phyloP scores from a whole-genome alignment of 202 grass and related monocot species.

The Cymbopogon flexuosus region DNA sequence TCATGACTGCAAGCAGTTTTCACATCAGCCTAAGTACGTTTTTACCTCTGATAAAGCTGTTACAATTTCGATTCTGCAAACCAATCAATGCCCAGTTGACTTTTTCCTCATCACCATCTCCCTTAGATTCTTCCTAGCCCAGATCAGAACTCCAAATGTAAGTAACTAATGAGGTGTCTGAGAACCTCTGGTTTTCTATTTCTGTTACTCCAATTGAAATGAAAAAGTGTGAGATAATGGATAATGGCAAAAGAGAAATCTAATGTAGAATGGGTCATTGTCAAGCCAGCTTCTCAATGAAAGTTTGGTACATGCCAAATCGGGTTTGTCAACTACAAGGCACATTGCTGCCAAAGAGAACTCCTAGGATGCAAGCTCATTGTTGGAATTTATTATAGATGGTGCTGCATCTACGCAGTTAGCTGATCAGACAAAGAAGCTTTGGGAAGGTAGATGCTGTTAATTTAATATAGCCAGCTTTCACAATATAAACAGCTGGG shows the following conservation, averaged over 20 bases:
- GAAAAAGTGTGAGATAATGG: conserved; percentile 8
- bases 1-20: neutral
- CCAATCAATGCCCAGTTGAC: neutral
- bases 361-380: conserved; percentile 28
- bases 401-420: conserved; percentile 36
- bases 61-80: conserved; percentile 6
- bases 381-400: conserved; percentile 31
- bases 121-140: conserved; percentile 26
- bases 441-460: neutral
- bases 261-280: conserved; percentile 7
- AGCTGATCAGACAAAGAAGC: conserved; percentile 14
- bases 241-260: conserved; percentile 10
- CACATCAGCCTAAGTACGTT: neutral
- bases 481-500: neutral
- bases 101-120: conserved; percentile 10
- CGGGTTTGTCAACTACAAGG: conserved; percentile 49
- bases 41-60: neutral
- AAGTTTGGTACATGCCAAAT: conserved; percentile 39
- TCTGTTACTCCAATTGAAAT: conserved; percentile 8
- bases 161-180: conserved; percentile 9
- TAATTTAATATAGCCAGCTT: neutral
- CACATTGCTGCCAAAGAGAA: conserved; percentile 18
- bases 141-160: conserved; percentile 16
- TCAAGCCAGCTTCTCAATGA: conserved; percentile 11
- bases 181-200: conserved; percentile 6